These are phyloP conservation scores for Trichosporon sp. DNA, from an alignment of 1,284 basidiomycete species.

Conservation along the genomic window DNA sequence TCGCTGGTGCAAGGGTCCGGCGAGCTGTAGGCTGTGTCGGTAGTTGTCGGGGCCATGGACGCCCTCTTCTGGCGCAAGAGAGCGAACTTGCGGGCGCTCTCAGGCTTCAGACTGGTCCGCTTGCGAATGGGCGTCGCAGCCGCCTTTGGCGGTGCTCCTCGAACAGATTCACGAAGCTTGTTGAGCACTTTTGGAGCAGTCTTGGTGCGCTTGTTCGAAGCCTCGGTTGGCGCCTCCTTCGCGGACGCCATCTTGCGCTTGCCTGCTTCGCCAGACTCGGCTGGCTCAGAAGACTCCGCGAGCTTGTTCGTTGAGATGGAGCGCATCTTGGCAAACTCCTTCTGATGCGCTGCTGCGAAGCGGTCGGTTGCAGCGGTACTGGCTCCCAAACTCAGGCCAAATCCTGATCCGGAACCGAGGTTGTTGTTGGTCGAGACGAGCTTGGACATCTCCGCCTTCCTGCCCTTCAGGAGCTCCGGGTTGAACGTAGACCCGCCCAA, in stretches of 20 bases:
- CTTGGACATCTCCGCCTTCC: conserved; percentile 35
- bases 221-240: background rate
- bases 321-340: conserved; percentile 40
- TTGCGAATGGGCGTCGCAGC: background rate
- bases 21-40: background rate
- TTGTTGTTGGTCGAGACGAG: conserved; percentile 31
- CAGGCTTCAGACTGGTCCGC: background rate
- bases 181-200: background rate
- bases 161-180: background rate
- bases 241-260: conserved; percentile 13
- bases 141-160: background rate
- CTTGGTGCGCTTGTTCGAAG: conserved; percentile 1
- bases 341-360: conserved; percentile 38
- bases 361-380: conserved; percentile 22
- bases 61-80: background rate
- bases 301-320: background rate
- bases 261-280: background rate
- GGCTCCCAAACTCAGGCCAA: conserved; percentile 26
- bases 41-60: background rate
- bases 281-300: background rate
- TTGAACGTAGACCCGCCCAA: conserved; percentile 26
- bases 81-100: conserved; percentile 6
- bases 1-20: background rate
- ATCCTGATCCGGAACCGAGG: conserved; percentile 27
- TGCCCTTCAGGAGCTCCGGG: conserved; percentile 44